Percentiles rank a stretch among this genome's conserved stretches.
These are phyloP conservation scores for Scheffersomyces lignicola DNA, from an alignment of 1,139 yeast genomes.

Conservation along the genomic window DNA sequence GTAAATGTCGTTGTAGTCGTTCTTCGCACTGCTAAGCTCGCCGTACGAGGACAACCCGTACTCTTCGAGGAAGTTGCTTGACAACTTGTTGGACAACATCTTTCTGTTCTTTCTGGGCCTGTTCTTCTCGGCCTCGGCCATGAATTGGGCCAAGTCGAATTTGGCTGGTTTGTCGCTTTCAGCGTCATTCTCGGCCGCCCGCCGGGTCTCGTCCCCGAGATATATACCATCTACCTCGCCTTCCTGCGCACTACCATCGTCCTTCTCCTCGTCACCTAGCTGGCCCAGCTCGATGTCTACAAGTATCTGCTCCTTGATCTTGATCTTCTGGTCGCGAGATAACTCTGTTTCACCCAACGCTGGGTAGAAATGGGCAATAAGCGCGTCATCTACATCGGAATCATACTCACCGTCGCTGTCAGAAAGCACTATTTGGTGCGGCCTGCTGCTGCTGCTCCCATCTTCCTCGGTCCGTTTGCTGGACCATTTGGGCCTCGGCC, in stretches of 20 bases:
- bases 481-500: conserved; percentile 38
- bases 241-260: conserved; percentile 11
- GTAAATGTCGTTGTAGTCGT: conserved; percentile 31
- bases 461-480: conserved; percentile 32
- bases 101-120: conserved; percentile 28
- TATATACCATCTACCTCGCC: conserved; percentile 36
- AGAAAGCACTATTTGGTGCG: too few species aligned
- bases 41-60: conserved; percentile 38
- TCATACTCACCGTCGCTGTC: conserved; percentile 46
- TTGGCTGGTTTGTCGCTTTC: conserved; percentile 9
- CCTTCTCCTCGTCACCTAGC: conserved; percentile 10
- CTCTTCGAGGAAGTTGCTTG: conserved; percentile 39
- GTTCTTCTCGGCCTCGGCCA: conserved; percentile 19
- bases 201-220: too few species aligned
- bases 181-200: conserved; percentile 12
- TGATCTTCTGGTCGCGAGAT: conserved; percentile 35
- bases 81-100: conserved; percentile 28
- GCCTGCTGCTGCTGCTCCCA: too few species aligned
- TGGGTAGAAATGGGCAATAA: conserved; percentile 44
- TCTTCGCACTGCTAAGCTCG: conserved; percentile 22
- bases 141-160: conserved; percentile 25
- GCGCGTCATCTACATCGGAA: conserved; percentile 44
- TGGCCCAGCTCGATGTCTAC: conserved; percentile 22
- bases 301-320: conserved; percentile 39
- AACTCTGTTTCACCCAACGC: conserved; percentile 34